phyloP scores from a whole-genome alignment of 2,329 filamentous ascomycete species.

The Aspergillus puulaauensis region DNA sequence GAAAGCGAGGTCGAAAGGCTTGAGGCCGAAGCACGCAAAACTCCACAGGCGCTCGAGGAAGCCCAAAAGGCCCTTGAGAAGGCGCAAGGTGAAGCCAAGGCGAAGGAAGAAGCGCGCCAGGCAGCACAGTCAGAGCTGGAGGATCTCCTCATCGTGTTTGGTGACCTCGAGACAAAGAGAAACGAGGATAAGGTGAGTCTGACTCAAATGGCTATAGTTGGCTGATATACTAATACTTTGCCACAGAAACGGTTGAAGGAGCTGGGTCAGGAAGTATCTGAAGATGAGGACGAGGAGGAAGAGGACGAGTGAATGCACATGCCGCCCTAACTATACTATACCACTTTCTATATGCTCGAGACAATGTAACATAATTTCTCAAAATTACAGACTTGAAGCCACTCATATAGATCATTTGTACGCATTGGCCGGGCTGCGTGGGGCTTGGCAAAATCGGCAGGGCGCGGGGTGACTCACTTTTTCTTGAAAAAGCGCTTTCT shows the following conservation, averaged over 20 bases:
- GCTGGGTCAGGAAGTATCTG: constrained; percentile 70
- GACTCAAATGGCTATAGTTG: background rate
- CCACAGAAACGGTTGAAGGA: constrained; percentile 58
- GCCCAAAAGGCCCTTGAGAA: constrained; percentile 30
- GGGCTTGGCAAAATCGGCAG: constrained; percentile 12
- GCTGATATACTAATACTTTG: background rate
- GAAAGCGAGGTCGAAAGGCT: constrained; percentile 28
- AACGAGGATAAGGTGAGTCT: constrained; percentile 68
- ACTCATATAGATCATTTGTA: background rate
- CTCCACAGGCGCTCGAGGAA: constrained; percentile 57
- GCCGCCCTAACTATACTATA: background rate
- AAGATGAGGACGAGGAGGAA: constrained; percentile 68
- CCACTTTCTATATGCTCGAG: background rate
- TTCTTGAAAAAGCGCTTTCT: constrained; percentile 15
- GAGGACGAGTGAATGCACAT: constrained; percentile 45
- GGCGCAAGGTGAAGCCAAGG: constrained; percentile 32
- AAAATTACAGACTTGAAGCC: background rate
- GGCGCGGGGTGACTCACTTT: constrained; percentile 20
- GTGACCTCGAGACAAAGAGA: constrained; percentile 75
- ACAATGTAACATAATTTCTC: constrained; percentile 1
- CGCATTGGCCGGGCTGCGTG: background rate
- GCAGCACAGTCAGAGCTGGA: constrained; percentile 72
- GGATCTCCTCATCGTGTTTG: constrained; percentile 77
- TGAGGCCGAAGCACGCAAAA: constrained; percentile 41
- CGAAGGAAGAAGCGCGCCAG: constrained; percentile 63